Base-by-base conservation (phyloP, 2,329 filamentous ascomycete genomes). In the Lachnellula willkommii region DNA sequence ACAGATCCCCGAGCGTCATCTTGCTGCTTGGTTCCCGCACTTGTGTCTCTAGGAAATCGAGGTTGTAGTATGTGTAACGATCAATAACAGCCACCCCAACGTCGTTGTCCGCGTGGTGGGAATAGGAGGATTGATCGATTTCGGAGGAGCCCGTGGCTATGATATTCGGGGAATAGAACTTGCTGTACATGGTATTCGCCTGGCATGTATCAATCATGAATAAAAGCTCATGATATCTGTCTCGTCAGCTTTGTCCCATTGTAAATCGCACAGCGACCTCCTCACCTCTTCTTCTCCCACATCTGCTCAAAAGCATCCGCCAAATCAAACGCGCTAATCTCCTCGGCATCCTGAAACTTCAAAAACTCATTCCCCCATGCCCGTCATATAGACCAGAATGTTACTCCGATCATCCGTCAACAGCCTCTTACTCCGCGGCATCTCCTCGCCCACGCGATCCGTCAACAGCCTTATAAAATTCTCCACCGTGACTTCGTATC, bases 121-220 rank as follows among this genome's bases (percentile, higher is more conserved):
- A 95, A 74, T 99, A 99, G 0, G 89, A 95, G 5, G 90, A 96
- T 73, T 99, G 90, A 70, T 97, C 93, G 59, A 97, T 87, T 71
- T 94, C 91, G 3, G 89, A 95, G 35, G 90, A 95, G n/a, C 94
- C 94, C 0, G 95, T 99, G 0, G 94, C 94, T 67, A 99, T 91
- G 67, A 99, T 96, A 69, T 97, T 97, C 48, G 93, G 93, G 5
- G 91, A 95, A 77, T 99, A 99, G 69, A 99, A 90, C 66, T 96
- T 93, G 70, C 87, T 93, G 76, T 96, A 99, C 91, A 99, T 96
- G 35, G 94, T 99, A 72, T 99, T 99, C 54, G 94, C 94, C 75
- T 99, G 94, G 76, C 94, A 99, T 0, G 94, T 99, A 72, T 99
- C 94, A 74, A 99, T 99, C 94, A 99, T 99, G 78, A 99, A 99